phyloP scores from a whole-genome alignment of 2,329 filamentous ascomycete species.

The Aspergillus fumigatiaffinis region DNA sequence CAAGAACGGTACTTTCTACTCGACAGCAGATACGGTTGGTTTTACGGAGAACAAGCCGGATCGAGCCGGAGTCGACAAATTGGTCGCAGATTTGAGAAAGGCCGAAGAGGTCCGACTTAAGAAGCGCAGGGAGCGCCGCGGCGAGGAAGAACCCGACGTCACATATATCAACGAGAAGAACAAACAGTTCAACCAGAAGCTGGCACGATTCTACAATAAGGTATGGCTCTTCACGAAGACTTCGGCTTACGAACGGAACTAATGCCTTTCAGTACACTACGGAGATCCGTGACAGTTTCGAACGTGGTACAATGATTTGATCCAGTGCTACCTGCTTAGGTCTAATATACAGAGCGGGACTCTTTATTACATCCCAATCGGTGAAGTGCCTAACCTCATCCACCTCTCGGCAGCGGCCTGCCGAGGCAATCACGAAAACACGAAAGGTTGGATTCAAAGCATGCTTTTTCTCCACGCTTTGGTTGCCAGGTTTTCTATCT shows the following conservation, averaged over 20 bases:
- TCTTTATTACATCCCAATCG: slow-evolving; percentile 12
- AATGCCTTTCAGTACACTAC: slow-evolving; percentile 65
- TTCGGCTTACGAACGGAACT: slow-evolving; percentile 9
- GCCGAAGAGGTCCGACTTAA: slow-evolving; percentile 83
- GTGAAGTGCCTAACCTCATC: slow-evolving; percentile 2
- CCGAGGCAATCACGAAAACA: slow-evolving; percentile 3
- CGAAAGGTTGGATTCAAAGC: slow-evolving; percentile 53
- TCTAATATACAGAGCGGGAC: slow-evolving; percentile 14
- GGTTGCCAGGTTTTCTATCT: slow-evolving; percentile 77
- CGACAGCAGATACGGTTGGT: slow-evolving; percentile 74
- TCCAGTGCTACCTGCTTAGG: slow-evolving; percentile 15
- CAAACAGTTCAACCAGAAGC: slow-evolving; percentile 99
- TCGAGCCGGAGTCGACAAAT: slow-evolving; percentile 78
- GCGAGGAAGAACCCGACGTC: slow-evolving; percentile 83
- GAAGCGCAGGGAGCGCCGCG: slow-evolving; percentile 77
- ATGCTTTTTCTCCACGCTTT: slow-evolving; percentile 87
- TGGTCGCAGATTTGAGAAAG: slow-evolving; percentile 82
- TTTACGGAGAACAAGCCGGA: slow-evolving; percentile 84
- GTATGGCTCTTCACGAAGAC: slow-evolving; percentile 27
- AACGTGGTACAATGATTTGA: slow-evolving; percentile 93
- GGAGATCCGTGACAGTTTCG: slow-evolving; percentile 95
- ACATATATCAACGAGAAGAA: slow-evolving; percentile 99
- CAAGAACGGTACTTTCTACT: slow-evolving; percentile 85
- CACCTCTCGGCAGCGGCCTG: background rate
- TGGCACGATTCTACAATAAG: slow-evolving; percentile 95